Evolutionary conservation across 1,139 yeast genomes (phyloP).

Genomic region (Pichia sp.): DNA sequence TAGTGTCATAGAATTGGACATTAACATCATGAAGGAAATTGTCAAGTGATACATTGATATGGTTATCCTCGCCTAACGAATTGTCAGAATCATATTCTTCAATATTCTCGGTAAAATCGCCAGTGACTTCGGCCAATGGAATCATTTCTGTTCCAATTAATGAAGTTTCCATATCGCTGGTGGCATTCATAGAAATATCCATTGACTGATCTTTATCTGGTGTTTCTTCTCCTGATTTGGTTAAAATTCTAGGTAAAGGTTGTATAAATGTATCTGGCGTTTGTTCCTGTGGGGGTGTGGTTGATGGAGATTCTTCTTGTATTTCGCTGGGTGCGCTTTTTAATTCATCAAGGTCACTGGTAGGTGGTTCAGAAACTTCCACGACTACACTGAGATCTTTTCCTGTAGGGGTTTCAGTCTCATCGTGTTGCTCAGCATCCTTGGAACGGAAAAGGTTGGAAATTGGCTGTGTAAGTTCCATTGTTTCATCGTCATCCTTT

Average conservation of each 20-base stretch:
- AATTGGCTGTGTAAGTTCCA: slow-evolving; percentile 17
- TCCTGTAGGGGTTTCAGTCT: background rate
- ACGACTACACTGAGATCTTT: no score
- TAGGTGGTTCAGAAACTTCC: no score
- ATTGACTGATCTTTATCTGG: background rate
- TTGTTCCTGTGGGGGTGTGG: background rate
- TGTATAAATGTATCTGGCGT: no score
- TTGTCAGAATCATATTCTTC: slow-evolving; percentile 24
- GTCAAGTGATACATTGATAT: slow-evolving; percentile 27
- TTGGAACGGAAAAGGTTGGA: background rate
- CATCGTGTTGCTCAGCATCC: slow-evolving; percentile 4
- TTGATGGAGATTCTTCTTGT: no score
- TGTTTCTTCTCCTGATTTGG: no score
- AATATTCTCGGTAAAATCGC: slow-evolving; percentile 13
- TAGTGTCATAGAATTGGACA: slow-evolving; percentile 31
- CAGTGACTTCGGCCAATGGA: slow-evolving; percentile 30
- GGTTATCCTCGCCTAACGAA: slow-evolving; percentile 24
- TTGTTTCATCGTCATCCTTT: no score
- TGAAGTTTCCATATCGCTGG: slow-evolving; percentile 16
- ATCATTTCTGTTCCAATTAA: slow-evolving; percentile 28
- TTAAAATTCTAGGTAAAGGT: no score
- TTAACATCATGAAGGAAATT: slow-evolving; percentile 29
- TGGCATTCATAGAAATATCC: slow-evolving; percentile 3
- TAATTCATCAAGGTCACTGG: no score
- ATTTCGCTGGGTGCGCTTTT: no score